Conservation (phyloP, 73 alveolate species). For the Blepharisma japonicum region DNA sequence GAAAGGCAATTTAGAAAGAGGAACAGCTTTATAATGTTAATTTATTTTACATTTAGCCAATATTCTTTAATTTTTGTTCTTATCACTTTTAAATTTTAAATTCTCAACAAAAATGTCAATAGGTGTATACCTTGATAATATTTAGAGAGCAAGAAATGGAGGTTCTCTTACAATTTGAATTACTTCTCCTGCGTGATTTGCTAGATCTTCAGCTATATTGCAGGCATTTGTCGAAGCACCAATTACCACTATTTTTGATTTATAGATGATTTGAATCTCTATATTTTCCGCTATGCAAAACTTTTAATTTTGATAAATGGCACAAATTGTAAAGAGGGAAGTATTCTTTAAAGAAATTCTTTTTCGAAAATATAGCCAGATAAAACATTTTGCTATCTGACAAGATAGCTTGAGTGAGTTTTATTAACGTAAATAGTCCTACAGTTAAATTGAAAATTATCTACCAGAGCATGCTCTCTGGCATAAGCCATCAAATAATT, state of each 20-base stretch:
- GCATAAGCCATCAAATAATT: background rate
- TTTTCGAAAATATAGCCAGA: background rate
- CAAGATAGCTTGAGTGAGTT: background rate
- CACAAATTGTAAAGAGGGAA: background rate
- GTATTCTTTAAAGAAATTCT: background rate
- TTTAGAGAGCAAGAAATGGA: no score
- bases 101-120: no score
- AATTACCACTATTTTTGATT: background rate
- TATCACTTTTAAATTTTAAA: no score
- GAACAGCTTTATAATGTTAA: slow-evolving; percentile 81
- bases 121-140: no score
- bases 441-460: background rate
- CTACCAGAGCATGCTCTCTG: background rate
- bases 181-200: no score
- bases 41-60: background rate
- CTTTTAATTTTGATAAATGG: background rate
- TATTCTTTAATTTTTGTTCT: no score
- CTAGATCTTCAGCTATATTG: no score
- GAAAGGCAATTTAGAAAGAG: slow-evolving; percentile 79
- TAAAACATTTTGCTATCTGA: background rate
- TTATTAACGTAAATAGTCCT: background rate
- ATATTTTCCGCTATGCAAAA: background rate
- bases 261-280: background rate
- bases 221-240: no score
- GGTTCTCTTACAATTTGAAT: no score